A percentile compares a stretch with the other conserved stretches of the same genome.
Conservation (phyloP, 257 asterid species). For the Plantago ovata region DNA sequence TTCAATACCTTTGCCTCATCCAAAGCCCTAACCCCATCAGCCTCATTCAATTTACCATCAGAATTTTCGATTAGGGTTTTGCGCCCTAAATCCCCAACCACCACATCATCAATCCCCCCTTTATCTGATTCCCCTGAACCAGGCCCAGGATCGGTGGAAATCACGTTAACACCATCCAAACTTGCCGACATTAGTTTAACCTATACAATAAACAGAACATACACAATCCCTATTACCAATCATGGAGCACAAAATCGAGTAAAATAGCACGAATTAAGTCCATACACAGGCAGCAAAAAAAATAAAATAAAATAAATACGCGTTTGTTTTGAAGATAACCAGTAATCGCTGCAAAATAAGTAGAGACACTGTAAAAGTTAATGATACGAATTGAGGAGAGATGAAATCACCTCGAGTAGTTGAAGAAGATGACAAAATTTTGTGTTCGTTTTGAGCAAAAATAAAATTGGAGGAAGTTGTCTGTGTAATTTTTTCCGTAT, state of each 20-base stretch:
- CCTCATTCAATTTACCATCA: background rate
- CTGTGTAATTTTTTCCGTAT: too few species aligned
- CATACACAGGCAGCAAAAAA: background rate
- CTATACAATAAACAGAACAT: background rate
- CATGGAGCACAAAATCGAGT: background rate
- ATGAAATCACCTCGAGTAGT: too few species aligned
- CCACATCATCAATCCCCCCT: background rate
- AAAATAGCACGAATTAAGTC: background rate
- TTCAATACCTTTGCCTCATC: background rate
- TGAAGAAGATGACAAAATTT: too few species aligned
- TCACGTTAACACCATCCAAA: background rate
- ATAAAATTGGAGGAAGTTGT: too few species aligned
- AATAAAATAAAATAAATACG: background rate
- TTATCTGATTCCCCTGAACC: background rate
- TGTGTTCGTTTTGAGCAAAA: too few species aligned
- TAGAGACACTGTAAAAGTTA: too few species aligned
- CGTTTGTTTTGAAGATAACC: too few species aligned
- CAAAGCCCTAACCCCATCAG: slow-evolving; percentile 7
- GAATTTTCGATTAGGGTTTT: background rate
- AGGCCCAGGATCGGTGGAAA: background rate
- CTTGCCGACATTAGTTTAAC: background rate
- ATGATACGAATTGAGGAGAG: too few species aligned
- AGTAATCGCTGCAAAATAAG: too few species aligned
- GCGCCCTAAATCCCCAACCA: background rate
- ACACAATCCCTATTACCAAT: background rate